phyloP scores from a whole-genome alignment of 768 basidiomycete species.

The Hemileccinum impolitum region DNA sequence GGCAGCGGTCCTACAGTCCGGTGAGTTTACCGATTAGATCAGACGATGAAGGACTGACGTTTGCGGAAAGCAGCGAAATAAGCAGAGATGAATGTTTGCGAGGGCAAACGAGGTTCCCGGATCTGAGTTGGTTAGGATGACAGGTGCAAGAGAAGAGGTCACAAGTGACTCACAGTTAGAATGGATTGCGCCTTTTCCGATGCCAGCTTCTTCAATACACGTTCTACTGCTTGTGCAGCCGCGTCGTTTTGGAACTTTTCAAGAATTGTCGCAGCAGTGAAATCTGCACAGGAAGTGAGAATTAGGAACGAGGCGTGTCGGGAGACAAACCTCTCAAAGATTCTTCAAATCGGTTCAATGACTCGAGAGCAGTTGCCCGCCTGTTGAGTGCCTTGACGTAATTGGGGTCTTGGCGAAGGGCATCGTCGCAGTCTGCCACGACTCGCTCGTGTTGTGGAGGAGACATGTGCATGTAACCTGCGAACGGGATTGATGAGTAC shows the following conservation, averaged over 20 bases:
- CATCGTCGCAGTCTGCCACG: conserved; percentile 84
- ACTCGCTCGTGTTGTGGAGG: conserved; percentile 83
- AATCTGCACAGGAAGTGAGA: conserved; percentile 51
- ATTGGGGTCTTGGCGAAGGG: conserved; percentile 73
- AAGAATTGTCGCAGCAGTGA: conserved; percentile 93
- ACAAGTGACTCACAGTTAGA: conserved; percentile 47
- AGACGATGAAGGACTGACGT: conserved; percentile 46
- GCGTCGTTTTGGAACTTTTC: conserved; percentile 85
- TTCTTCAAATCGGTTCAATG: conserved; percentile 68
- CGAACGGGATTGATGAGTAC: not conserved
- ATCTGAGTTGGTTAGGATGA: conserved; percentile 27
- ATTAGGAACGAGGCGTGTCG: not conserved
- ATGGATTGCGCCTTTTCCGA: conserved; percentile 70
- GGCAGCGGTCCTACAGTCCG: conserved; percentile 55
- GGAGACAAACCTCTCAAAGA: conserved; percentile 66
- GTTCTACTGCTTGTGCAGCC: conserved; percentile 80
- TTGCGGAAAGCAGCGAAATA: conserved; percentile 97
- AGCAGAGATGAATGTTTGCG: conserved; percentile 86
- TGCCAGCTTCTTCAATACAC: conserved; percentile 85
- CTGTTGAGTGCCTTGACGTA: conserved; percentile 93
- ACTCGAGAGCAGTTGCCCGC: conserved; percentile 81
- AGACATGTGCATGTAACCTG: conserved; percentile 88
- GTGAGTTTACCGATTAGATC: conserved; percentile 5
- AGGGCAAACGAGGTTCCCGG: conserved; percentile 82
- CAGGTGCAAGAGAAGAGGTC: not conserved